These are phyloP conservation scores for Cucumis hystrix DNA, from an alignment of 306 rosid genomes.

Conservation along the genomic window DNA sequence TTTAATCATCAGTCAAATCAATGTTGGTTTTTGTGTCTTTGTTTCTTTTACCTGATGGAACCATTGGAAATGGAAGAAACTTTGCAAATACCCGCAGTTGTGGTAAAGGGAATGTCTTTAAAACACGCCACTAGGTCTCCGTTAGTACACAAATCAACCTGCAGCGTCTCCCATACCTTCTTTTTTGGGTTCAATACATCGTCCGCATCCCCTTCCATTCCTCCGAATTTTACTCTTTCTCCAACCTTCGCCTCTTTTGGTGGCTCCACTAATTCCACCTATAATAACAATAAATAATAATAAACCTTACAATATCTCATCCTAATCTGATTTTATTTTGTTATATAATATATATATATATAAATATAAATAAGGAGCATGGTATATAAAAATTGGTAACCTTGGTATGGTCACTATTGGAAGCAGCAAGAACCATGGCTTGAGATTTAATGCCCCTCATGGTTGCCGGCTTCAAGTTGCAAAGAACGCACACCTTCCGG, in stretches of 20 bases:
- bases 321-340: too few relatives aligned
- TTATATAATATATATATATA: too few relatives aligned
- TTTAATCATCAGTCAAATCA: too few relatives aligned
- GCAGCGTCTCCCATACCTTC: conserved; percentile 89
- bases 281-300: background rate
- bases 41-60: conserved; percentile 30
- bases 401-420: conserved; percentile 45
- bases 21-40: background rate
- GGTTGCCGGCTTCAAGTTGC: conserved; percentile 82
- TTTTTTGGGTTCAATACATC: conserved; percentile 77
- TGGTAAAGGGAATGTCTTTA: conserved; percentile 61
- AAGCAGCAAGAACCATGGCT: conserved; percentile 97
- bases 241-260: conserved; percentile 60
- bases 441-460: conserved; percentile 91
- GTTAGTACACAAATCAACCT: conserved; percentile 52
- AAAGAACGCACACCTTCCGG: conserved; percentile 82
- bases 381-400: conserved; percentile 24
- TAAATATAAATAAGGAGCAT: background rate
- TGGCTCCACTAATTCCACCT: conserved; percentile 89
- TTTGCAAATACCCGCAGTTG: conserved; percentile 77
- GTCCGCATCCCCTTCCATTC: conserved; percentile 64
- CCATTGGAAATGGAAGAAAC: conserved; percentile 52
- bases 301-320: too few relatives aligned
- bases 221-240: conserved; percentile 58
- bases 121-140: conserved; percentile 55